These are phyloP conservation scores for Eudorina sp. DNA, from an alignment of 139 green algal genomes.

Conservation along the genomic window DNA sequence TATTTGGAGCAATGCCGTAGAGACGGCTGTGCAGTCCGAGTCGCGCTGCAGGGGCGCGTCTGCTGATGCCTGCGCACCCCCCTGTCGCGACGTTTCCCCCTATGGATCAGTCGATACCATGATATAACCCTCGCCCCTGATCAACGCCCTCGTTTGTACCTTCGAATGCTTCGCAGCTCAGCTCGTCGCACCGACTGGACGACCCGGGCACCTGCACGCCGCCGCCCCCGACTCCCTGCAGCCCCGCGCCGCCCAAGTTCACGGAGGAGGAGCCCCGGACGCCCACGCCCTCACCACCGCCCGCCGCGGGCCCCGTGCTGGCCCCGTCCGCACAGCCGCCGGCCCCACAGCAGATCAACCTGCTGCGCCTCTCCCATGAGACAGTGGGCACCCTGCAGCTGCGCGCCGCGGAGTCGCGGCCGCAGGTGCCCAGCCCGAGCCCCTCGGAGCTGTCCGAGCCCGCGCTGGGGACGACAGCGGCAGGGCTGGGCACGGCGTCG, in stretches of 20 bases:
- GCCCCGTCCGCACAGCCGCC: too few species aligned
- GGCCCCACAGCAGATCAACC: background rate
- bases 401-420: background rate
- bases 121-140: background rate
- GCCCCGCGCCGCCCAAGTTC: too few species aligned
- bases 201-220: background rate
- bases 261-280: too few species aligned
- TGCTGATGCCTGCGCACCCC: too few species aligned
- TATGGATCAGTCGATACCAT: too few species aligned
- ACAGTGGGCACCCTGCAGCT: background rate
- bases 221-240: background rate
- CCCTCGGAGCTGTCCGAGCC: background rate
- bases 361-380: background rate
- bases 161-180: too few species aligned
- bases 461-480: background rate
- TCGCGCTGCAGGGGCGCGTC: too few species aligned
- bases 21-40: background rate
- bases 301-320: background rate
- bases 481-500: background rate
- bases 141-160: too few species aligned
- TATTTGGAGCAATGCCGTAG: too few species aligned
- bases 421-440: background rate
- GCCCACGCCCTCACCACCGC: background rate
- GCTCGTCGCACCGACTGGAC: background rate
- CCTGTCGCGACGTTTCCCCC: too few species aligned